Conservation (phyloP, 1,284 basidiomycete genomes). For the Leccinum colubrinum region DNA sequence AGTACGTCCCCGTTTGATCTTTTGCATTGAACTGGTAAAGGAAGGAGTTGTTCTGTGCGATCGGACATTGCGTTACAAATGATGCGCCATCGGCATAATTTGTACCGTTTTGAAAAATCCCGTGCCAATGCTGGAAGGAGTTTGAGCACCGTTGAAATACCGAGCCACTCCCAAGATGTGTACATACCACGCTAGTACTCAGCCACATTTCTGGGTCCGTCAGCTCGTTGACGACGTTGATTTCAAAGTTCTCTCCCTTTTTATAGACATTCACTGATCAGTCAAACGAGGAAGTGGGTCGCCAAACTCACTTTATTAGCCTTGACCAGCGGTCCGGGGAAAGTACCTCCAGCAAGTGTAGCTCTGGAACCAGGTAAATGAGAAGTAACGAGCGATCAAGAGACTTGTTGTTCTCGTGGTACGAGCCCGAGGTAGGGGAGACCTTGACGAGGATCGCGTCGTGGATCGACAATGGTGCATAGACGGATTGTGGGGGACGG, state of each 20-base stretch:
- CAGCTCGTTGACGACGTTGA: slow-evolving; percentile 33
- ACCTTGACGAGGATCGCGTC: slow-evolving; percentile 44
- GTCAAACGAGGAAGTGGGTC: background rate
- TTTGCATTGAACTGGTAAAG: slow-evolving; percentile 34
- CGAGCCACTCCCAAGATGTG: slow-evolving; percentile 11
- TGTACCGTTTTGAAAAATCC: slow-evolving; percentile 30
- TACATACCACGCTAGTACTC: slow-evolving; percentile 32
- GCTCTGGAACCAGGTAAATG: slow-evolving; percentile 13
- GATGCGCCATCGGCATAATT: slow-evolving; percentile 26
- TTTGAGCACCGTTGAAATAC: slow-evolving; percentile 21
- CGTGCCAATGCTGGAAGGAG: slow-evolving; percentile 38
- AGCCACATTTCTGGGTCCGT: slow-evolving; percentile 30
- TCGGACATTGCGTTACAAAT: slow-evolving; percentile 47
- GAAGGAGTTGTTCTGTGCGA: slow-evolving; percentile 38
- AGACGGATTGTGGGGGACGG: background rate
- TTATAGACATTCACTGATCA: too few species aligned
- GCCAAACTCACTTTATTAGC: slow-evolving; percentile 28
- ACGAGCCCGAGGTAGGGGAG: slow-evolving; percentile 55
- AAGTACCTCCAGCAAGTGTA: slow-evolving; percentile 30
- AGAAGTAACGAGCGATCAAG: background rate
- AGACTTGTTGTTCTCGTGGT: slow-evolving; percentile 37
- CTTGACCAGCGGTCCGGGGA: slow-evolving; percentile 38
- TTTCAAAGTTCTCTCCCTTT: slow-evolving; percentile 25
- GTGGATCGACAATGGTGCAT: slow-evolving; percentile 35
- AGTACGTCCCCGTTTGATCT: slow-evolving; percentile 40